These are phyloP conservation scores for Sorghum bicolor DNA, from an alignment of 176 grass and related monocot genomes.

Conservation along the genomic window Sorghum_bicolor_NCBIv3 NC_012870.2:47930001-47930500, in stretches of 20 bases:
- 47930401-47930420: slow-evolving; percentile 19
- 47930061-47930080: no score
- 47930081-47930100: no score
- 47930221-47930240: no score
- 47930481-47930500: not conserved
- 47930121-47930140: not conserved
- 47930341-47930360: slow-evolving; percentile 55
- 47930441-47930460: slow-evolving; percentile 33
- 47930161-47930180: no score
- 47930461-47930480: slow-evolving; percentile 37
- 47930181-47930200: no score
- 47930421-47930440: slow-evolving; percentile 53
- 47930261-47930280: not conserved
- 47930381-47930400: slow-evolving; percentile 14
- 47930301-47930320: slow-evolving; percentile 35
- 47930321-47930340: slow-evolving; percentile 49
- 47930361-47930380: slow-evolving; percentile 38
- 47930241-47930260: not conserved
- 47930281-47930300: slow-evolving; percentile 32
- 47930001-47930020: no score
- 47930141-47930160: no score
- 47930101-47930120: no score
- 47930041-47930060: no score
- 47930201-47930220: no score
- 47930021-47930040: no score